Conservation (phyloP, 305 asterid species). For the Fraxinus dipetala region DNA sequence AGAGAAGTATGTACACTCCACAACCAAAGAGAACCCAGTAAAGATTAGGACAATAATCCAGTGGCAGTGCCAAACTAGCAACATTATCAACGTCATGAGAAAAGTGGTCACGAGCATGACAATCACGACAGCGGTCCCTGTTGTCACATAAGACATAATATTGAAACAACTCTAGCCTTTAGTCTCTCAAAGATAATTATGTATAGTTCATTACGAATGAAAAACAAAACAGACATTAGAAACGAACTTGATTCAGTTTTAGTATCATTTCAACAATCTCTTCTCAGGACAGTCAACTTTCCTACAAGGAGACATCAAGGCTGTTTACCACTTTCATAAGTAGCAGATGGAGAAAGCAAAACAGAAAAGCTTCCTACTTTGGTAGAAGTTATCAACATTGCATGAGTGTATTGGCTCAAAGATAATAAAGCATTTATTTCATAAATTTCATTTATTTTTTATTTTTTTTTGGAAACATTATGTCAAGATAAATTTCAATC, state of each 20-base stretch:
- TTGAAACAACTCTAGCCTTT: neutral
- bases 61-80: conserved; percentile 90
- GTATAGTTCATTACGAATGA: neutral
- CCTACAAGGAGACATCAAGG: neutral
- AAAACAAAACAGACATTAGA: neutral
- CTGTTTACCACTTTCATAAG: neutral
- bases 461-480: neutral
- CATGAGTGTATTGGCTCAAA: neutral
- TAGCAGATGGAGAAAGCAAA: neutral
- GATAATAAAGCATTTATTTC: neutral
- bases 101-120: conserved; percentile 94
- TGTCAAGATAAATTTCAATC: neutral
- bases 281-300: neutral
- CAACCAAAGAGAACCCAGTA: conserved; percentile 65
- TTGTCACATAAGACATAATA: conserved; percentile 2
- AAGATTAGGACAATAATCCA: conserved; percentile 77
- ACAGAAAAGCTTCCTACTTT: neutral
- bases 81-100: conserved; percentile 86
- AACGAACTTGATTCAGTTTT: neutral
- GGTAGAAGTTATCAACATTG: neutral
- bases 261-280: neutral
- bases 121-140: conserved; percentile 93
- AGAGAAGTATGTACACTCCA: conserved; percentile 83
- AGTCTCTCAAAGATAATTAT: neutral
- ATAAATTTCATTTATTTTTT: too few species aligned